Evolutionary conservation across 352 stramenopile species (phyloP).

Genomic region (Pythium folliculosum): DNA sequence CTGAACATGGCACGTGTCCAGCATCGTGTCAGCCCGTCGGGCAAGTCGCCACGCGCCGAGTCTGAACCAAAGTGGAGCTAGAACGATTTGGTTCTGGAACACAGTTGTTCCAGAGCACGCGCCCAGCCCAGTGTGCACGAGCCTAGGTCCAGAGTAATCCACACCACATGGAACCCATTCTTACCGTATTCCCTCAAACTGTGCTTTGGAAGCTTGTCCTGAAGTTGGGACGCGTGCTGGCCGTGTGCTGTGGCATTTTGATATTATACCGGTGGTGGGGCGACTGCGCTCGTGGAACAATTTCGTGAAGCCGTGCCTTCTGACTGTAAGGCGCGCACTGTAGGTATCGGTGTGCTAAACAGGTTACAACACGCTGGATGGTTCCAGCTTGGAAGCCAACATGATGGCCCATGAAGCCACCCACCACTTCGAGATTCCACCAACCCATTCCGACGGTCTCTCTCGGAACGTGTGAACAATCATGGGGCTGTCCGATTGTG

Average conservation of each 20-base stretch:
- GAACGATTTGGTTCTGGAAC: background rate
- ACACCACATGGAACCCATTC: no score
- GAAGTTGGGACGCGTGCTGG: background rate
- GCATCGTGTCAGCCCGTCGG: background rate
- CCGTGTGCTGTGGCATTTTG: background rate
- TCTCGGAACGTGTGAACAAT: background rate
- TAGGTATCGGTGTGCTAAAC: background rate
- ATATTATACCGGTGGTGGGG: background rate
- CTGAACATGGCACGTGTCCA: background rate
- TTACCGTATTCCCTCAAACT: no score
- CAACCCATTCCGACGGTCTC: slow-evolving; percentile 5
- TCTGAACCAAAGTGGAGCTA: background rate
- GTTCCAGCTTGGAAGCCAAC: background rate
- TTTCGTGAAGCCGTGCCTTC: background rate
- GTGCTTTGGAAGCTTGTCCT: no score
- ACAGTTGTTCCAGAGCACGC: background rate
- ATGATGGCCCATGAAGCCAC: background rate
- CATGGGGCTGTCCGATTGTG: background rate
- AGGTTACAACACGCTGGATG: background rate
- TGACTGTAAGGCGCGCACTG: background rate
- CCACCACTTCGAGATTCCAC: background rate
- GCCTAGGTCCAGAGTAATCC: no score
- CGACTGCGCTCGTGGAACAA: background rate
- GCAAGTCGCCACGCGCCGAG: background rate
- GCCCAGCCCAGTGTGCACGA: no score